phyloP scores from a whole-genome alignment of 352 stramenopile genomes.

The Albugo laibachii region DNA sequence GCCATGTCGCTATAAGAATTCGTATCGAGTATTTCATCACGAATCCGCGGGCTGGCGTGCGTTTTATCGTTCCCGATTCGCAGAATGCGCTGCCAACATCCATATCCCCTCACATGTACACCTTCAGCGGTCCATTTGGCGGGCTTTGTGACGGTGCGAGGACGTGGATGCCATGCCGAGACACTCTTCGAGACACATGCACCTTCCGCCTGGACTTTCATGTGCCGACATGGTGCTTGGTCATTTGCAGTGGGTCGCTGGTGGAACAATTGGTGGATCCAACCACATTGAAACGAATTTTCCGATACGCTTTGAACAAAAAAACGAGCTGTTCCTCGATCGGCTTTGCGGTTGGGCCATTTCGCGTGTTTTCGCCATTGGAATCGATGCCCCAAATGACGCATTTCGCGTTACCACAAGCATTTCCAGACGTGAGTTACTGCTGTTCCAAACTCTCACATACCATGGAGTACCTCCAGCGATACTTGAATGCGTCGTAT shows the following conservation, averaged over 20 bases:
- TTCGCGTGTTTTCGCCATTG: slow-evolving; percentile 44
- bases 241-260: slow-evolving; percentile 66
- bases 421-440: slow-evolving; percentile 55
- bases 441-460: slow-evolving; percentile 50
- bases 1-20: slow-evolving; percentile 44
- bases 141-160: slow-evolving; percentile 61
- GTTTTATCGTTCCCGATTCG: slow-evolving; percentile 34
- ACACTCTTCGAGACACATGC: slow-evolving; percentile 50
- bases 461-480: slow-evolving; percentile 62
- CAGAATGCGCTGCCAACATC: slow-evolving; percentile 37
- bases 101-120: slow-evolving; percentile 72
- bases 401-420: slow-evolving; percentile 61
- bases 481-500: slow-evolving; percentile 40
- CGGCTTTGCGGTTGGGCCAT: slow-evolving; percentile 62
- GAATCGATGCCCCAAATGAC: slow-evolving; percentile 59
- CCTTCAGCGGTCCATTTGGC: slow-evolving; percentile 61
- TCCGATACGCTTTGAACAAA: slow-evolving; percentile 55
- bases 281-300: slow-evolving; percentile 37
- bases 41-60: slow-evolving; percentile 34
- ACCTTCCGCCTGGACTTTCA: slow-evolving; percentile 56
- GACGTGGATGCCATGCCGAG: slow-evolving; percentile 70
- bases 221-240: slow-evolving; percentile 63
- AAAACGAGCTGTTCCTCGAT: slow-evolving; percentile 70
- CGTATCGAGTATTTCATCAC: slow-evolving; percentile 64
- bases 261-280: slow-evolving; percentile 55